Base-by-base conservation (phyloP, 176 grass and related monocot genomes). In the Aechmea fasciata region DNA sequence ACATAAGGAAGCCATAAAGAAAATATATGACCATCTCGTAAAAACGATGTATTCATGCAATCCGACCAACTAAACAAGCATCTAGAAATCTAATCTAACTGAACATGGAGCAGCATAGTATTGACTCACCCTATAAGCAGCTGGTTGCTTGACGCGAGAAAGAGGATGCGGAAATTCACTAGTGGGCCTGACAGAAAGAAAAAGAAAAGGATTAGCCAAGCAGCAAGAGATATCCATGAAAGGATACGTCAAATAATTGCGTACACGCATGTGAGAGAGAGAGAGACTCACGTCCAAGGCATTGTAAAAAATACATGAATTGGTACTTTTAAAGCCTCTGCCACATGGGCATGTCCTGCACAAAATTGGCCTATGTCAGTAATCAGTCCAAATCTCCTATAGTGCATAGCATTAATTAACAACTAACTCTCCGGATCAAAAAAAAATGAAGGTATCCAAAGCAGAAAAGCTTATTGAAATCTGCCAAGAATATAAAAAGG, bases 291-390 rank as follows among this genome's bases (percentile, higher is more conserved):
- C 94, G 89, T 99, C 94, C 94, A 99, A 63, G 94, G 94, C 94
- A 99, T 99, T 64, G 94, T 99, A 80, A 99, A 99, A 74, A 99
- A 93, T 85, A 99, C 87, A 79, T 99, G 94, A 90, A 99, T 82
- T 28, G 94, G 94, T 73, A 99, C 76, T 66, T 99, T 83, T 55
- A 99, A 65, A 11, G 75, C 82, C 76, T 99, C 94, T 13, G 94
- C 94, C 79, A 93, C 94, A 71, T 99, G 94, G 0, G 77, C 88
- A 79, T 99, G 94, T 52, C 94, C 94, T 99, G 81, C 74, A 79
- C 33, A 89, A 83, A 51, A 82, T 71, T 50, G 71, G 22, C 51
- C 78, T 73, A 88, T 63, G 52, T 85, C 81, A 78, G 81, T 70
- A 84, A 48, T 68, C 64, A 49, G 55, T 50, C 14, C 48, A 69